These are phyloP conservation scores for Phytopythium vexans DNA, from an alignment of 352 stramenopile genomes.

Conservation along the genomic window DNA sequence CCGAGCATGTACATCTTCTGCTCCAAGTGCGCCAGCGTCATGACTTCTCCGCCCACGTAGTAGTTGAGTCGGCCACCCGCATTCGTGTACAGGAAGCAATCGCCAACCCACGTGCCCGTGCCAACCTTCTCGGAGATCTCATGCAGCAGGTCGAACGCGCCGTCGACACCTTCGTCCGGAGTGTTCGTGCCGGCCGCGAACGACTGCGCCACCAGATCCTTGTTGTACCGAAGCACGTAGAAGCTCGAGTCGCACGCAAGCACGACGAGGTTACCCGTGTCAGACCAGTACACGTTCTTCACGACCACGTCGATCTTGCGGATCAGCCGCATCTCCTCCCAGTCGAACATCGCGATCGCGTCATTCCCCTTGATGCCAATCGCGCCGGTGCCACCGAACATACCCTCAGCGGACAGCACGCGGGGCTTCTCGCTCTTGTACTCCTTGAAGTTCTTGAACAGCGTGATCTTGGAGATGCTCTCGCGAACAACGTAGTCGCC, in stretches of 20 bases:
- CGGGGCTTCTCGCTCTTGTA: slow-evolving; percentile 92
- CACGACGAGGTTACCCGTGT: slow-evolving; percentile 94
- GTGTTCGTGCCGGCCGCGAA: slow-evolving; percentile 87
- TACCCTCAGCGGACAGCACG: slow-evolving; percentile 91
- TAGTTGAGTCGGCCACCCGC: slow-evolving; percentile 95
- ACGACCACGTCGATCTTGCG: slow-evolving; percentile 97
- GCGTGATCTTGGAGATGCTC: slow-evolving; percentile 93
- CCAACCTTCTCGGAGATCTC: slow-evolving; percentile 96
- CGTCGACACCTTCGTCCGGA: slow-evolving; percentile 95
- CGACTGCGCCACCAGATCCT: slow-evolving; percentile 81
- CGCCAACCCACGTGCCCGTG: slow-evolving; percentile 98
- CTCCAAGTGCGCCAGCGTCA: slow-evolving; percentile 96
- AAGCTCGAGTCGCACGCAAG: slow-evolving; percentile 94
- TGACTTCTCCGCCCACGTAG: slow-evolving; percentile 99
- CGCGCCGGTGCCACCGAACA: slow-evolving; percentile 94
- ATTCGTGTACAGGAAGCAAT: slow-evolving; percentile 99
- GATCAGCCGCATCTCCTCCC: slow-evolving; percentile 97
- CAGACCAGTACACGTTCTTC: slow-evolving; percentile 98
- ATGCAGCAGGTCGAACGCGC: slow-evolving; percentile 97
- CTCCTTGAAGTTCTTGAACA: slow-evolving; percentile 99
- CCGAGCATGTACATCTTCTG: slow-evolving; percentile 97
- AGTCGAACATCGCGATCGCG: slow-evolving; percentile 98
- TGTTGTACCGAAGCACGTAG: slow-evolving; percentile 97
- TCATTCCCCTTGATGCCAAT: slow-evolving; percentile 96
- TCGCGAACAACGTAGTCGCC: slow-evolving; percentile 99